Conservation (phyloP, 768 basidiomycete genomes). For the Agrocybe pediades region DNA sequence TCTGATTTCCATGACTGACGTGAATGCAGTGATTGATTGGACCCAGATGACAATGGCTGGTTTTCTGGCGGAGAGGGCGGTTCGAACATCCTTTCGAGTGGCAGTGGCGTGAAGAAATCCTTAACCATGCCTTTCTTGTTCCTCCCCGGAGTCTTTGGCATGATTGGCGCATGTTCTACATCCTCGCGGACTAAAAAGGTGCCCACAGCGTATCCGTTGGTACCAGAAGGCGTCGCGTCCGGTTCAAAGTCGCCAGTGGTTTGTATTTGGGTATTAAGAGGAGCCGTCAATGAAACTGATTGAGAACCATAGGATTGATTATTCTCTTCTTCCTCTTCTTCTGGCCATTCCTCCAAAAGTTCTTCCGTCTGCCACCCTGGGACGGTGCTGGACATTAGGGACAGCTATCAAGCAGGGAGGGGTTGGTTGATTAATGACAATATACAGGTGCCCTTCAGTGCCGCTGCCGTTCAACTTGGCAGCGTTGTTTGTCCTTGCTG, state of each 20-base stretch:
- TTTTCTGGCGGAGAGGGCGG: conserved; percentile 79
- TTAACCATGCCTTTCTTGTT: conserved; percentile 64
- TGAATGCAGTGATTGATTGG: conserved; percentile 14
- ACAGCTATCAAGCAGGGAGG: conserved; percentile 12
- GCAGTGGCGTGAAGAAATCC: conserved; percentile 86
- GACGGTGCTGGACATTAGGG: conserved; percentile 31
- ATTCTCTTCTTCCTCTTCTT: conserved; percentile 58
- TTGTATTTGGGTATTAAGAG: conserved; percentile 54
- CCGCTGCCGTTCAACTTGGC: conserved; percentile 6
- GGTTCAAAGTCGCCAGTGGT: conserved; percentile 41
- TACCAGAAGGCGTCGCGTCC: conserved; percentile 25
- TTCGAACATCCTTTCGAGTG: conserved; percentile 91
- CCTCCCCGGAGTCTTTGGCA: conserved; percentile 68
- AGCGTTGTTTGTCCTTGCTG: conserved; percentile 13
- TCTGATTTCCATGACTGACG: conserved; percentile 5
- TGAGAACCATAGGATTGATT: conserved; percentile 49
- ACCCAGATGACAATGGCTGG: conserved; percentile 12
- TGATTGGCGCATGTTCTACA: conserved; percentile 50
- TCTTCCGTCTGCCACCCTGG: conserved; percentile 91
- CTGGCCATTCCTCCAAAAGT: conserved; percentile 91
- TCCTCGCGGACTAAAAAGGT: conserved; percentile 81
- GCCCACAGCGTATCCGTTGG: conserved; percentile 44
- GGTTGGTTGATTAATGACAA: neutral
- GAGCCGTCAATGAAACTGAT: conserved; percentile 62
- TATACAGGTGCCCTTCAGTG: neutral